Evolutionary conservation across 805 yeast species (phyloP).

Genomic region (Candida parachauliodes): DNA sequence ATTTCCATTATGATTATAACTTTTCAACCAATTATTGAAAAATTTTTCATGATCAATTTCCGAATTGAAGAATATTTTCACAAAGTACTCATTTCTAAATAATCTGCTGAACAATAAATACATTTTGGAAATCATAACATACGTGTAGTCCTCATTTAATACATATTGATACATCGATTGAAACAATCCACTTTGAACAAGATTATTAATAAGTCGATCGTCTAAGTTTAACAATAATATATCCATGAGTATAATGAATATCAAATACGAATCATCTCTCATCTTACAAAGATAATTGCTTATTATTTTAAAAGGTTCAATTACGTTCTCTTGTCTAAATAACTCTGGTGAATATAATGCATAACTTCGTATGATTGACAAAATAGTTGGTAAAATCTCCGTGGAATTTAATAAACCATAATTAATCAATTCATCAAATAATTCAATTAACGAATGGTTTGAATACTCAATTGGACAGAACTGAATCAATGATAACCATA

Average conservation of each 20-base stretch:
- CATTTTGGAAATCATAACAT: slow-evolving; percentile 36
- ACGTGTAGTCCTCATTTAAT: slow-evolving; percentile 41
- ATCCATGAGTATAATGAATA: slow-evolving; percentile 54
- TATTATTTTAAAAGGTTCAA: slow-evolving; percentile 45
- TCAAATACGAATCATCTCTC: slow-evolving; percentile 67
- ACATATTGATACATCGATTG: slow-evolving; percentile 39
- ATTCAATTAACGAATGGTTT: slow-evolving; percentile 36
- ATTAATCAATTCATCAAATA: slow-evolving; percentile 47
- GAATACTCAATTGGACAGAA: slow-evolving; percentile 46
- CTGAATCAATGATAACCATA: slow-evolving; percentile 72
- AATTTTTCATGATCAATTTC: slow-evolving; percentile 18
- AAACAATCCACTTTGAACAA: slow-evolving; percentile 45
- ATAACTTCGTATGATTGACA: slow-evolving; percentile 64
- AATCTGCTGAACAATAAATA: slow-evolving; percentile 35
- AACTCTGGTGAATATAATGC: slow-evolving; percentile 44
- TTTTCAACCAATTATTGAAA: slow-evolving; percentile 36
- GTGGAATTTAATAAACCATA: slow-evolving; percentile 67
- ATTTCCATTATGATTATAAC: slow-evolving; percentile 55
- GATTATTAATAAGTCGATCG: slow-evolving; percentile 23
- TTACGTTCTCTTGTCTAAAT: slow-evolving; percentile 32
- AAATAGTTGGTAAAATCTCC: slow-evolving; percentile 62
- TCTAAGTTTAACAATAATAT: slow-evolving; percentile 37
- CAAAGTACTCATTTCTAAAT: slow-evolving; percentile 33
- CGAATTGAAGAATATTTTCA: slow-evolving; percentile 21
- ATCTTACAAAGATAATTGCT: slow-evolving; percentile 53